Evolutionary conservation across 306 rosid genomes (phyloP).

Genomic region (Prunus armeniaca): DNA sequence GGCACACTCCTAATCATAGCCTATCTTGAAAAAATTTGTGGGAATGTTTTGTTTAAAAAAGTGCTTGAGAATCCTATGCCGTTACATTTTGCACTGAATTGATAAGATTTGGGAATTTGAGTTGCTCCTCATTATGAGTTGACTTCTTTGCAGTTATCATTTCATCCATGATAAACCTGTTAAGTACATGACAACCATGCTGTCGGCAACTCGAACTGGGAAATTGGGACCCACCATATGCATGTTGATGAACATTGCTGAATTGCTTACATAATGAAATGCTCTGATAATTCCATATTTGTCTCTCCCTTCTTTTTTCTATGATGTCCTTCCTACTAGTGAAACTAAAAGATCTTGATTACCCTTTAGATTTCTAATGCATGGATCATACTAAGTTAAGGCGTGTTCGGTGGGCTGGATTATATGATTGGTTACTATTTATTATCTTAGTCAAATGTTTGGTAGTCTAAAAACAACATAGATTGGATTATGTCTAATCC

Average conservation of each 20-base stretch:
- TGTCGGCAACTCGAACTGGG: slow-evolving; percentile 39
- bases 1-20: slow-evolving; percentile 44
- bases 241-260: slow-evolving; percentile 5
- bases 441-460: no score
- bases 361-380: neutral
- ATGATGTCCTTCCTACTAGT: neutral
- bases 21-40: slow-evolving; percentile 30
- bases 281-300: neutral
- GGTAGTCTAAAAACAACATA: no score
- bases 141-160: slow-evolving; percentile 62
- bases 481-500: no score
- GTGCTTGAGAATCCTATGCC: slow-evolving; percentile 68
- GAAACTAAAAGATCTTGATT: neutral
- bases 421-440: no score
- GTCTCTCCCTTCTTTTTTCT: neutral
- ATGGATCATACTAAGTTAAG: neutral
- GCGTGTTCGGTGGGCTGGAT: no score
- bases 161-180: slow-evolving; percentile 49
- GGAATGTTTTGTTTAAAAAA: slow-evolving; percentile 38
- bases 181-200: slow-evolving; percentile 34
- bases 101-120: slow-evolving; percentile 45
- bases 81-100: slow-evolving; percentile 7
- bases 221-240: slow-evolving; percentile 14
- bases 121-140: slow-evolving; percentile 47
- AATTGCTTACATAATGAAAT: neutral